Evolutionary conservation across 768 basidiomycete genomes (phyloP), one percentile per base, ranked within the genome.

Genomic region (Mycena rosella): DNA sequence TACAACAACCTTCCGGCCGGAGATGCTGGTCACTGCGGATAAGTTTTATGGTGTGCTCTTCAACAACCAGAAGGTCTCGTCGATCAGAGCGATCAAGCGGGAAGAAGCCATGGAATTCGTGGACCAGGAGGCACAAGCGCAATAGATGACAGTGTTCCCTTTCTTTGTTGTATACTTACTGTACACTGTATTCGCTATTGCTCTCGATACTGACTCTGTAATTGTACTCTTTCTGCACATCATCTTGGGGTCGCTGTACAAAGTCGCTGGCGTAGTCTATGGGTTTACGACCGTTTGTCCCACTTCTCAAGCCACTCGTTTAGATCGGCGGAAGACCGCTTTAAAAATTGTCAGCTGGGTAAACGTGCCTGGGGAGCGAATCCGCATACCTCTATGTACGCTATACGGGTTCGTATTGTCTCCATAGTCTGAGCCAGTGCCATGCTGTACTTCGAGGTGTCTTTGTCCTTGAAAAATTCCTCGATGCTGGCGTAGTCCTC

Each of bases 41-140:
- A 96, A 97, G 76, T 98, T 97, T 78, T 98, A 98, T 69, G 98
- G 98, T 17, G 98, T 99, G 13, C 81, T 97, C 65, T 98, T 98
- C 82, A 95, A 97, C 79, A 95, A 93, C 73, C 94, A 97, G 76
- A 98, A 98, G 77, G 91, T 99, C 65, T 95, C 93, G 60, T 93
- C 93, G 0, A 96, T 98, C 49, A 86, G 91, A 38, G 85, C 88
- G 40, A 98, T 98, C 79, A 92, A 89, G 72, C 86, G 91, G 48
- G 96, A 96, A 71, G 93, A 98, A 72, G 96, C 96, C 5, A 90
- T 91, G 86, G 91, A 96, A 74, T 98, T 99, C 78, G 94, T 99
- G 29, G 97, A 99, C 75, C 67, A 78, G 68, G 77, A 78, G 63
- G 75, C 77, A 26, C 75, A 76, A 54, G 77, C 76, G 14, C 77